Conservation (phyloP, 371 early-diverging fungal genomes). For the Basidiobolus meristosporus region DNA sequence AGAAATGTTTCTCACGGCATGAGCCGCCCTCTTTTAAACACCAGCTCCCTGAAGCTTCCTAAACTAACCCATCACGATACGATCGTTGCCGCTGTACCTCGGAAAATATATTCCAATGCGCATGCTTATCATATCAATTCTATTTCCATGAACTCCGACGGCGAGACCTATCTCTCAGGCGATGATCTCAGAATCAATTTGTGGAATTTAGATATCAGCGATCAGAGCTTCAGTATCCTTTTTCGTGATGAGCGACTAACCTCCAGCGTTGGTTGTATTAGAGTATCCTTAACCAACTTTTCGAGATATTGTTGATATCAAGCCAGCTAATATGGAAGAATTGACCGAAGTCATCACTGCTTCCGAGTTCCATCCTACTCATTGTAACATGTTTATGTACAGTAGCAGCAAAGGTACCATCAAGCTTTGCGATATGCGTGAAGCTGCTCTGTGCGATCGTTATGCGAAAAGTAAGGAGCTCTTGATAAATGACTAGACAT, state of each 20-base stretch:
- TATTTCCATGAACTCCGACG: constrained; percentile 93
- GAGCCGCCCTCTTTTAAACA: constrained; percentile 7
- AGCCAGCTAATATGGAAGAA: constrained; percentile 98
- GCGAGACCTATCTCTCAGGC: constrained; percentile 91
- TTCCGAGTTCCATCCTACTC: constrained; percentile 90
- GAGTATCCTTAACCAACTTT: constrained; percentile 12
- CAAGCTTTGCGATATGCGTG: constrained; percentile 91
- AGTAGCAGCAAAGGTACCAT: constrained; percentile 96
- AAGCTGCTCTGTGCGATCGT: constrained; percentile 84
- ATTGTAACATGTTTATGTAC: constrained; percentile 95
- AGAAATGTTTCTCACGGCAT: constrained; percentile 45
- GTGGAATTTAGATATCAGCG: constrained; percentile 90
- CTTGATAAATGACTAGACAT: too few species aligned
- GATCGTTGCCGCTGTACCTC: constrained; percentile 84
- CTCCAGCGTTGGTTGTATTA: neutral
- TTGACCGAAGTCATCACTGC: constrained; percentile 97
- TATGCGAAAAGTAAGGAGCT: constrained; percentile 59
- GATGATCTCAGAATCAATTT: constrained; percentile 97
- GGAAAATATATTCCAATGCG: constrained; percentile 92
- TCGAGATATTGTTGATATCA: constrained; percentile 90
- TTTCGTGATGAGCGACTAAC: neutral
- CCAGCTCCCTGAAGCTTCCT: constrained; percentile 49
- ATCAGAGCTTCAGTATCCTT: constrained; percentile 75
- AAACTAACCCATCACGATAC: constrained; percentile 81
- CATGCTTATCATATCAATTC: constrained; percentile 99